Evolutionary conservation across 208 protist genomes (phyloP).

Genomic region (Trichomonas gallinae): DNA sequence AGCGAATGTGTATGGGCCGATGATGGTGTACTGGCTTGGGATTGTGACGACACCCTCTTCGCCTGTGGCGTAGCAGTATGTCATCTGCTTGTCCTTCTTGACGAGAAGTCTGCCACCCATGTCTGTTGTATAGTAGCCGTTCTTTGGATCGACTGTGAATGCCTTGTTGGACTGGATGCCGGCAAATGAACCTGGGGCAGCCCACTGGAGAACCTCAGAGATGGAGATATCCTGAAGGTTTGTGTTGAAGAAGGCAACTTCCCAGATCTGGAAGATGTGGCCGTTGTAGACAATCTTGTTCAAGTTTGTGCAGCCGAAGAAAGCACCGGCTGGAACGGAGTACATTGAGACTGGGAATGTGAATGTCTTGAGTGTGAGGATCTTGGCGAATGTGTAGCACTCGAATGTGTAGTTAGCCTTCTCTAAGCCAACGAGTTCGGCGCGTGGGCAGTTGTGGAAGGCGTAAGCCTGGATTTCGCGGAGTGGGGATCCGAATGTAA

Average conservation of each 20-base stretch:
- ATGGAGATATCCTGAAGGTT: not conserved
- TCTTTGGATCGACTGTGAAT: not conserved
- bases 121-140: not conserved
- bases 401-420: not conserved
- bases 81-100: not conserved
- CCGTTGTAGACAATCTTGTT: not conserved
- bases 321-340: not conserved
- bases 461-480: not conserved
- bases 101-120: not conserved
- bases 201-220: not conserved
- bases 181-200: not conserved
- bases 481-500: not conserved
- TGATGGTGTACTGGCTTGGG: not conserved
- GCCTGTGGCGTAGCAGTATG: not conserved
- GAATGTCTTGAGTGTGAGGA: not conserved
- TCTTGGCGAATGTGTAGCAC: not conserved
- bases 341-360: not conserved
- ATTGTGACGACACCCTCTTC: not conserved
- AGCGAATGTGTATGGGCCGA: not conserved
- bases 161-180: not conserved
- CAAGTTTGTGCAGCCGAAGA: not conserved
- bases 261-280: not conserved
- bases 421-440: not conserved
- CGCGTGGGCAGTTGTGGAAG: not conserved
- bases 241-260: not conserved